A percentile compares a stretch with the other conserved stretches of the same genome.
Evolutionary conservation across 2,329 filamentous ascomycete species (phyloP).

Genomic region (Cladophialophora immunda): DNA sequence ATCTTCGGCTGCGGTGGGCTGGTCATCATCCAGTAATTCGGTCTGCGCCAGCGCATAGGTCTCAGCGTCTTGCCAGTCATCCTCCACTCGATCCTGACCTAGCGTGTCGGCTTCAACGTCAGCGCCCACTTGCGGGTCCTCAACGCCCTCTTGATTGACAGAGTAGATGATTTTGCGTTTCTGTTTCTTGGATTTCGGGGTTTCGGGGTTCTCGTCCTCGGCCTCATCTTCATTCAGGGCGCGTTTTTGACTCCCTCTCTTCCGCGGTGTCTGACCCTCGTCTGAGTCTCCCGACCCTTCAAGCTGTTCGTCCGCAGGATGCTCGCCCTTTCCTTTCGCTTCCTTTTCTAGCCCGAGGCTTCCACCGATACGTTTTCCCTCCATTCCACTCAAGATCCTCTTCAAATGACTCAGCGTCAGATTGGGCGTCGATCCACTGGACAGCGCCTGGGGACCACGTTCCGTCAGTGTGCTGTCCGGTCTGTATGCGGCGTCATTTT

Average conservation of each 20-base stretch:
- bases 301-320: neutral
- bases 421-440: conserved; percentile 32
- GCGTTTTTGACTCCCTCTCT: neutral
- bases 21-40: conserved; percentile 4
- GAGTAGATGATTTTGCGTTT: conserved; percentile 20
- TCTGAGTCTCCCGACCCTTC: conserved; percentile 13
- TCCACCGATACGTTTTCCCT: conserved; percentile 32
- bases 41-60: conserved; percentile 35
- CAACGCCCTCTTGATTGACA: conserved; percentile 1
- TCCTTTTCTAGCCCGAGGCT: neutral
- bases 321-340: neutral
- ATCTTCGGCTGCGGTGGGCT: neutral
- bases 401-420: conserved; percentile 39
- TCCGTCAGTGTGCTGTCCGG: conserved; percentile 61
- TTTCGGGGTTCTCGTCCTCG: neutral
- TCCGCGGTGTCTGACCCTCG: neutral
- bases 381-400: conserved; percentile 38
- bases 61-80: conserved; percentile 40
- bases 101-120: neutral
- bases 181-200: conserved; percentile 8
- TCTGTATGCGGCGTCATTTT: conserved; percentile 51
- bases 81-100: conserved; percentile 17
- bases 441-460: conserved; percentile 36
- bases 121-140: neutral
- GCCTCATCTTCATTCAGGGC: conserved; percentile 13